Conservation (phyloP, 208 protist genomes). For the Balamuthia mandrillaris region DNA sequence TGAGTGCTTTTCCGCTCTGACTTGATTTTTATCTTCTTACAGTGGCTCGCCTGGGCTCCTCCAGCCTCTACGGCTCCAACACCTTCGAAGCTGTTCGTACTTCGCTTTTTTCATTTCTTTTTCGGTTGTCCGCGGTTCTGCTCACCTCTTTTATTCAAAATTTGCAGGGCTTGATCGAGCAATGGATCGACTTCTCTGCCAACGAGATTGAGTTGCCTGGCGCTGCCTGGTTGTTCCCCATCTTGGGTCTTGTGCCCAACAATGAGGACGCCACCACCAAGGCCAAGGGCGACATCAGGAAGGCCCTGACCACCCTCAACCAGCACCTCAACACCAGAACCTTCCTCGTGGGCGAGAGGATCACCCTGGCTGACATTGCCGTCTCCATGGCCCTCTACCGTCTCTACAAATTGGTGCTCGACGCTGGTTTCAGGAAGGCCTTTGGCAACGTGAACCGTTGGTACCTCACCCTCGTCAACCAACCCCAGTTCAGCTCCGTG, state of each 20-base stretch:
- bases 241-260: constrained; percentile 46
- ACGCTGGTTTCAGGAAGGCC: constrained; percentile 36
- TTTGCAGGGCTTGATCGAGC: constrained; percentile 41
- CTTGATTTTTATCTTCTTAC: no score
- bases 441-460: constrained; percentile 66
- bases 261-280: constrained; percentile 35
- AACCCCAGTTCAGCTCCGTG: constrained; percentile 65
- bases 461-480: constrained; percentile 68
- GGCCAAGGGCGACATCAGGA: constrained; percentile 56
- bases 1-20: no score
- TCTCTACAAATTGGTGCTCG: constrained; percentile 59
- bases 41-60: not conserved
- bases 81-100: constrained; percentile 4
- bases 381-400: constrained; percentile 44
- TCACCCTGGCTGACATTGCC: constrained; percentile 68
- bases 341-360: constrained; percentile 61
- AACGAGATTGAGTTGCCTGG: constrained; percentile 54
- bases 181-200: constrained; percentile 56
- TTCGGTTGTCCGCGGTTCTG: not conserved
- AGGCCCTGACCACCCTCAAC: constrained; percentile 50
- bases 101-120: not conserved
- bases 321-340: constrained; percentile 47
- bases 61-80: constrained; percentile 43
- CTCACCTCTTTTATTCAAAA: not conserved
- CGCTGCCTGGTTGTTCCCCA: constrained; percentile 52